Evolutionary conservation across 306 rosid species (phyloP).

Genomic region (Aeschynomene evenia): DNA sequence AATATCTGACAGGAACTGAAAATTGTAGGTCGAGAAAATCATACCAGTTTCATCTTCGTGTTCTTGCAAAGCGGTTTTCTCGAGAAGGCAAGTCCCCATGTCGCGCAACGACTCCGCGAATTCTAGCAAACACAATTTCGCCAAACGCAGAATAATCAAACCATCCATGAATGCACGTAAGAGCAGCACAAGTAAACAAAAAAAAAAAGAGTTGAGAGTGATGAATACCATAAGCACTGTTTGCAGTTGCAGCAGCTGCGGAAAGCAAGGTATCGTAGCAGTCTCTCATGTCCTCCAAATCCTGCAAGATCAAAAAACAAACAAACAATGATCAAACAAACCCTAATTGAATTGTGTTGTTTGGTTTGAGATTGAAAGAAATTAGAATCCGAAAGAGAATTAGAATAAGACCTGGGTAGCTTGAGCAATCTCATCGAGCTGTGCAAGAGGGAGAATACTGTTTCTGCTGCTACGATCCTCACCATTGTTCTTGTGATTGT

Average conservation of each 20-base stretch:
- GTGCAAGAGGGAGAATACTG: constrained; percentile 51
- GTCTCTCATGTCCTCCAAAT: constrained; percentile 84
- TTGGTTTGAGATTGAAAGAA: not conserved
- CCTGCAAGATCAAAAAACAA: constrained; percentile 44
- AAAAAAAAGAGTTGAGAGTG: not conserved
- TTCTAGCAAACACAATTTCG: constrained; percentile 39
- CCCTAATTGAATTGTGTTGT: constrained; percentile 20
- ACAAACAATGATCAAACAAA: not conserved
- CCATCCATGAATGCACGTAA: not conserved
- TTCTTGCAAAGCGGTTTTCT: constrained; percentile 89
- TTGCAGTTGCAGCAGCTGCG: constrained; percentile 92
- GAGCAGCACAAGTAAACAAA: not conserved
- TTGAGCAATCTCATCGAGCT: constrained; percentile 88
- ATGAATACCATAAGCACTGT: constrained; percentile 75
- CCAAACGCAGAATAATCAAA: not conserved
- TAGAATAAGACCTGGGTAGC: constrained; percentile 57
- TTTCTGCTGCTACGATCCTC: constrained; percentile 28
- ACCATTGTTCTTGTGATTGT: constrained; percentile 56
- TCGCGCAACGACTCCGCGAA: constrained; percentile 85
- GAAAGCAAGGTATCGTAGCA: constrained; percentile 92
- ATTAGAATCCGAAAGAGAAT: not conserved
- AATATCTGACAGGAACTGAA: too few species aligned
- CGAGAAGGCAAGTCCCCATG: constrained; percentile 89
- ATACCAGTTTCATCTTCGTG: constrained; percentile 92
- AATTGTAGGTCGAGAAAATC: not conserved